Evolutionary conservation across 176 grass and related monocot genomes (phyloP).

Genomic region (Neostapfia colusana): DNA sequence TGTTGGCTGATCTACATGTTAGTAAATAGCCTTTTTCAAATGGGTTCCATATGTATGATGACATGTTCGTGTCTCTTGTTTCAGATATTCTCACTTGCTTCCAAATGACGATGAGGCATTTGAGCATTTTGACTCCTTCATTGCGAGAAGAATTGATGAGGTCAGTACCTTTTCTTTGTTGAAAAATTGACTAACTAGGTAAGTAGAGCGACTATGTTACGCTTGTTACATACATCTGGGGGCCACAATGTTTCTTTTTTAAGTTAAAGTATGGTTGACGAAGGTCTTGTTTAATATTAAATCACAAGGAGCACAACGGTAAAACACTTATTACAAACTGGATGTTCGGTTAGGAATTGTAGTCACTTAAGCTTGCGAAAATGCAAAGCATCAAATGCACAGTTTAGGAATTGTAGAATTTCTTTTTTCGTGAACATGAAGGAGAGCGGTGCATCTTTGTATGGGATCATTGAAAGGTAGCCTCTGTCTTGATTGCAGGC

Average conservation of each 20-base stretch:
- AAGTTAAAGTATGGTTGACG: background rate
- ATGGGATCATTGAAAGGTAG: background rate
- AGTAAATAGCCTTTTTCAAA: conserved; percentile 18
- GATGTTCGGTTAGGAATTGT: background rate
- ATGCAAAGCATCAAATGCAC: background rate
- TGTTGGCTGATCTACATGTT: conserved; percentile 19
- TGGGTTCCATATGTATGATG: conserved; percentile 10
- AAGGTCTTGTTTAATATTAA: background rate
- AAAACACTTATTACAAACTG: background rate
- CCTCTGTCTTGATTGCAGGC: conserved; percentile 55
- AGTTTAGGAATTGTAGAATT: background rate
- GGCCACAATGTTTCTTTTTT: background rate
- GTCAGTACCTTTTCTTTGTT: conserved; percentile 40
- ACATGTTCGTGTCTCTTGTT: conserved; percentile 23
- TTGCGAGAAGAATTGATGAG: conserved; percentile 80
- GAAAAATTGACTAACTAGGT: background rate
- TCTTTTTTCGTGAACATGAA: background rate
- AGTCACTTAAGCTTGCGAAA: background rate
- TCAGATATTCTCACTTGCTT: conserved; percentile 90
- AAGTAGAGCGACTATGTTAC: background rate
- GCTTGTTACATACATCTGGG: background rate
- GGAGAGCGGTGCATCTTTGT: background rate
- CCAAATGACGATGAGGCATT: conserved; percentile 96
- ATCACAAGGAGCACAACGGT: background rate
- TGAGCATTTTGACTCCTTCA: conserved; percentile 83